Conservation (phyloP, 2,329 filamentous ascomycete genomes). For the Exophiala viscosa region DNA sequence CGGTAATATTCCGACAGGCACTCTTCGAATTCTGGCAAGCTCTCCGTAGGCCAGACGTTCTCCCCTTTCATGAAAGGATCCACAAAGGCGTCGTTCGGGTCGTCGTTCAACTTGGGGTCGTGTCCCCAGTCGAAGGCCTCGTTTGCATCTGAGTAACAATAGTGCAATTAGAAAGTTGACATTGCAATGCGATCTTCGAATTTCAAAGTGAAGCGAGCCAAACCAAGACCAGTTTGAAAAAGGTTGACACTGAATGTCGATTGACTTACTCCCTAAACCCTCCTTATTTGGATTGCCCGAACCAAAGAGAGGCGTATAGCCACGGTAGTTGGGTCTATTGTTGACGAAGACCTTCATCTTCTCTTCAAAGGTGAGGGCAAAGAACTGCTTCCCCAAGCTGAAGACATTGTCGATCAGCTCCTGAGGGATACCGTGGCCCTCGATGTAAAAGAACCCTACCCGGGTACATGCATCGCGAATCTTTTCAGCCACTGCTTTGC, state of each 20-base stretch:
- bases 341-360: slow-evolving; percentile 46
- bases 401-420: slow-evolving; percentile 17
- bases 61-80: slow-evolving; percentile 6
- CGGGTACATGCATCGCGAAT: background rate
- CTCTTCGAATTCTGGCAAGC: slow-evolving; percentile 22
- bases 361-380: slow-evolving; percentile 41
- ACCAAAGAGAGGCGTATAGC: slow-evolving; percentile 9
- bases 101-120: slow-evolving; percentile 11
- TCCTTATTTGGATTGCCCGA: slow-evolving; percentile 5
- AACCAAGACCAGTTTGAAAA: background rate
- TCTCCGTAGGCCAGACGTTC: slow-evolving; percentile 10
- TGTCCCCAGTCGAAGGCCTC: slow-evolving; percentile 20
- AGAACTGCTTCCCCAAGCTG: slow-evolving; percentile 33
- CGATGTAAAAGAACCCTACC: slow-evolving; percentile 22
- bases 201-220: no score
- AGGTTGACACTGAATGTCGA: background rate
- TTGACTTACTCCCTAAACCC: slow-evolving; percentile 4
- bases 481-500: background rate
- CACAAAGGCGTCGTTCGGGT: background rate
- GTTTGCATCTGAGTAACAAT: slow-evolving; percentile 2
- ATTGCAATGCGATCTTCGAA: no score
- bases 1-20: slow-evolving; percentile 4
- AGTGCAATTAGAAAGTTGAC: no score
- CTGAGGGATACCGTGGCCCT: slow-evolving; percentile 25
- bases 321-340: slow-evolving; percentile 8